These are phyloP conservation scores for Mycena olivaceomarginata DNA, from an alignment of 768 basidiomycete species.

Conservation along the genomic window DNA sequence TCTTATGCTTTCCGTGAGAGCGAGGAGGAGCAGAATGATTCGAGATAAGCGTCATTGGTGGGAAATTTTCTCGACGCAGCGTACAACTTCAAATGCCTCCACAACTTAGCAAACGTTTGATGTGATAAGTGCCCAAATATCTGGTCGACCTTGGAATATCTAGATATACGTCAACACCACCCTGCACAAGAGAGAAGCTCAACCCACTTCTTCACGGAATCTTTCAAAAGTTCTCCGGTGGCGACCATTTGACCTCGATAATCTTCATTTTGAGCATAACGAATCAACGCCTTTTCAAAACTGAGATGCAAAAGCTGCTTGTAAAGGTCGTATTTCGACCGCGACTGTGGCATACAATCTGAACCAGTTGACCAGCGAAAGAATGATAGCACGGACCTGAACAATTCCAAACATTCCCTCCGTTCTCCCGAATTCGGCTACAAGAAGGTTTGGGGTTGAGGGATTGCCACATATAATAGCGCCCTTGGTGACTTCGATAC, in stretches of 20 bases:
- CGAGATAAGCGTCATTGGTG: conserved; percentile 33
- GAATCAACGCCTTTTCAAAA: conserved; percentile 79
- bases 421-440: conserved; percentile 87
- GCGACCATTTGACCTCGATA: conserved; percentile 81
- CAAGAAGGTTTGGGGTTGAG: conserved; percentile 88
- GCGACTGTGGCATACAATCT: conserved; percentile 69
- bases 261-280: conserved; percentile 84
- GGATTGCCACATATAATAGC: conserved; percentile 91
- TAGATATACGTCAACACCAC: conserved; percentile 38
- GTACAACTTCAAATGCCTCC: conserved; percentile 72
- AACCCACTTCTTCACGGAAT: conserved; percentile 70
- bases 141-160: conserved; percentile 55
- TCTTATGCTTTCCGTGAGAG: conserved; percentile 52
- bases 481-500: conserved; percentile 85
- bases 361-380: background rate
- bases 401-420: conserved; percentile 89
- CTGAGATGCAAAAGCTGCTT: conserved; percentile 86
- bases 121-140: conserved; percentile 60
- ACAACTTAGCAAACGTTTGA: conserved; percentile 68
- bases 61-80: conserved; percentile 56
- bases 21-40: conserved; percentile 29
- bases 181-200: conserved; percentile 6
- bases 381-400: conserved; percentile 68
- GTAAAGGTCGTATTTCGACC: conserved; percentile 88
- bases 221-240: conserved; percentile 78